Percentiles rank a stretch among this genome's conserved stretches.
phyloP scores from a whole-genome alignment of 23 red algal species.

The Gracilaria vermiculophylla region DNA sequence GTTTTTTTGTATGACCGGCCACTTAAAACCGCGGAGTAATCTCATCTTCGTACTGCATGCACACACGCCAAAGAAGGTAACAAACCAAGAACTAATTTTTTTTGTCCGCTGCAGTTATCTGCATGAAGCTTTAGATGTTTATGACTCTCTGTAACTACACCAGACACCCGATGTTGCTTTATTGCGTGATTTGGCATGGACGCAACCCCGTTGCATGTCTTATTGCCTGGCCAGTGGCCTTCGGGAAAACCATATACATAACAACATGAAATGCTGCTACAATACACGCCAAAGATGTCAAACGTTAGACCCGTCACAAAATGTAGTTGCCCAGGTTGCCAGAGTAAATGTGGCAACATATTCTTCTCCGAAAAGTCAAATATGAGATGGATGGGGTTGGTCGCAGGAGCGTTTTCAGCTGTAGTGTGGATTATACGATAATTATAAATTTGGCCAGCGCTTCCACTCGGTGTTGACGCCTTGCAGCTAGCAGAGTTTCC shows the following conservation, averaged over 20 bases:
- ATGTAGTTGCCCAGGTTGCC: constrained; percentile 35
- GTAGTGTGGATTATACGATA: not conserved
- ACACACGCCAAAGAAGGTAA: no score
- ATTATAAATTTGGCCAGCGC: not conserved
- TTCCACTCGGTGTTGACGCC: not conserved
- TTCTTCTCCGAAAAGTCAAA: constrained; percentile 50
- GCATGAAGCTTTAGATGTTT: no score
- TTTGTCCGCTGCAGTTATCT: no score
- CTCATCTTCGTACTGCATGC: no score
- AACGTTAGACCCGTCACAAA: no score
- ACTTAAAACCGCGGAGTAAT: constrained; percentile 33
- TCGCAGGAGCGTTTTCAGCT: not conserved
- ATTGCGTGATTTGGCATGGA: constrained; percentile 19
- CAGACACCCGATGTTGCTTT: no score
- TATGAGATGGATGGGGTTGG: not conserved
- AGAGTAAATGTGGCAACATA: constrained; percentile 12
- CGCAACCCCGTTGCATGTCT: not conserved
- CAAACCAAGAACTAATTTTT: constrained; percentile 9
- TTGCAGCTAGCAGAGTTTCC: no score
- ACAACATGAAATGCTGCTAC: not conserved
- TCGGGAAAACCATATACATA: constrained; percentile 26
- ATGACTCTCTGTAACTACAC: no score
- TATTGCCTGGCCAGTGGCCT: constrained; percentile 25
- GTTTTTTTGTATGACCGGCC: constrained; percentile 42
- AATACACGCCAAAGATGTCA: constrained; percentile 26